These are phyloP conservation scores for Dissophora ornata DNA, from an alignment of 192 early-diverging fungal genomes.

Conservation along the genomic window DNA sequence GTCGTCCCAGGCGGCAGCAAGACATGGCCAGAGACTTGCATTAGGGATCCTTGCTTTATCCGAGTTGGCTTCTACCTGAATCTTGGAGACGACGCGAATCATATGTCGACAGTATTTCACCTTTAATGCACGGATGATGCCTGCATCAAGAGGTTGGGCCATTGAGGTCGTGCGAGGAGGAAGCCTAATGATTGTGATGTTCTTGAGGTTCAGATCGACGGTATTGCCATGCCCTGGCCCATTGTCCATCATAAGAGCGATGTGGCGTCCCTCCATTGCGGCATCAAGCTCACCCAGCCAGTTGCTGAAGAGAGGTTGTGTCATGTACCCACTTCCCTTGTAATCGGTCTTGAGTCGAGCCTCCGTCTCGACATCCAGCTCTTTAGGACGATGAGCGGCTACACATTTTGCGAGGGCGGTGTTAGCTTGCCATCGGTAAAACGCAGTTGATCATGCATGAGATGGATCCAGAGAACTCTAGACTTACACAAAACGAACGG, in stretches of 20 bases:
- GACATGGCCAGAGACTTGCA: not conserved
- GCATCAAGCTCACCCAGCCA: not conserved
- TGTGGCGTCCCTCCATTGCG: too few relatives aligned
- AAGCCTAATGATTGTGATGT: not conserved
- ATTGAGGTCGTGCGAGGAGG: not conserved
- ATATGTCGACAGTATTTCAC: not conserved
- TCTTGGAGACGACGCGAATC: not conserved
- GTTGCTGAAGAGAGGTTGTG: not conserved
- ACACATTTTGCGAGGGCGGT: too few relatives aligned
- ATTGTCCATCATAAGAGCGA: too few relatives aligned
- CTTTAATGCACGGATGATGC: conserved; percentile 12
- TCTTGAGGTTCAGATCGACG: conserved; percentile 1
- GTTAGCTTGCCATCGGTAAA: too few relatives aligned
- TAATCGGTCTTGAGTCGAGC: not conserved
- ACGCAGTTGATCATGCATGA: too few relatives aligned
- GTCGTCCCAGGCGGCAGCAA: not conserved
- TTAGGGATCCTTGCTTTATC: not conserved
- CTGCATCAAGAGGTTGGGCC: conserved; percentile 9
- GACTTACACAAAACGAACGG: conserved; percentile 9
- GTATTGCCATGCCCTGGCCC: too few relatives aligned
- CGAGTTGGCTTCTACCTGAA: not conserved
- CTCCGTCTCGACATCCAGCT: not conserved
- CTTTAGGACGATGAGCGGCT: not conserved
- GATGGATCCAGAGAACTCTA: not conserved
- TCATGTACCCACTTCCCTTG: not conserved